Evolutionary conservation across 2,329 filamentous ascomycete genomes (phyloP).

Genomic region (Botrytis medusae): DNA sequence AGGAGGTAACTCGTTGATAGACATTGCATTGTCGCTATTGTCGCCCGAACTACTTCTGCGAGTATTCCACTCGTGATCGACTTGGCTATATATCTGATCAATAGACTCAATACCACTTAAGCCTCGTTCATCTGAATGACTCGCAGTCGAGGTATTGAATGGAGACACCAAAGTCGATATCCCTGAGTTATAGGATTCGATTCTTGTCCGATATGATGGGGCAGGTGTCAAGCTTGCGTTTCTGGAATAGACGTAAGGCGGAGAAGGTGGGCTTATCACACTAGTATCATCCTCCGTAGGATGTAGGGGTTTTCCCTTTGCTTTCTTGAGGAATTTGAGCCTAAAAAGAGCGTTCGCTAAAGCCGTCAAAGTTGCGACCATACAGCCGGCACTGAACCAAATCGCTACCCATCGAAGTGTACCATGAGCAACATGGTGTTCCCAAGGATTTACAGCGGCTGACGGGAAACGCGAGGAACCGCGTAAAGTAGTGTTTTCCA

Average conservation of each 20-base stretch:
- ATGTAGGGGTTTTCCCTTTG: background rate
- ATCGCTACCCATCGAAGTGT: constrained; percentile 22
- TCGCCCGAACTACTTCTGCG: background rate
- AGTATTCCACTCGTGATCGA: constrained; percentile 1
- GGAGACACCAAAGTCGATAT: background rate
- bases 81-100: constrained; percentile 10
- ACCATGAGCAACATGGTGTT: constrained; percentile 16
- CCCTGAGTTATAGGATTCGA: constrained; percentile 14
- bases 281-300: background rate
- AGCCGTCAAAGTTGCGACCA: constrained; percentile 1
- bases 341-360: constrained; percentile 15
- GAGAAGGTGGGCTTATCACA: background rate
- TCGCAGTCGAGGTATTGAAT: background rate
- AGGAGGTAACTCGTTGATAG: constrained; percentile 3
- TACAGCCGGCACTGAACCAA: constrained; percentile 19
- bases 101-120: constrained; percentile 15
- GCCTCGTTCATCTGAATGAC: background rate
- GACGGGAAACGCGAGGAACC: constrained; percentile 17
- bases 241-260: constrained; percentile 5
- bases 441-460: constrained; percentile 11
- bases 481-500: constrained; percentile 25
- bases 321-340: constrained; percentile 18
- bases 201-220: constrained; percentile 16
- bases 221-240: constrained; percentile 8
- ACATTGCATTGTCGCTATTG: background rate